Evolutionary conservation across 169 alveolate species (phyloP).

Genomic region (Pseudocohnilembus persalinus): DNA sequence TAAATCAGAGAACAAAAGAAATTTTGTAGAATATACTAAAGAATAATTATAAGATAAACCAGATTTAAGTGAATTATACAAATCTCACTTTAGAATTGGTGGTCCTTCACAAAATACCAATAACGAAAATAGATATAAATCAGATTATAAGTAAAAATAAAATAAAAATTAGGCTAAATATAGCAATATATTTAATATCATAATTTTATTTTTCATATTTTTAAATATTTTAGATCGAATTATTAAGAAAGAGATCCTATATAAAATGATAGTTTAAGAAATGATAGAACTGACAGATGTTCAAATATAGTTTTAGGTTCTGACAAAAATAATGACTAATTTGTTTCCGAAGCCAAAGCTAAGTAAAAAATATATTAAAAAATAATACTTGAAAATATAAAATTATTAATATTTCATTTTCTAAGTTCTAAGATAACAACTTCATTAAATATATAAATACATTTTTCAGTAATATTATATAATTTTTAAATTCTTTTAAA

Average conservation of each 20-base stretch:
- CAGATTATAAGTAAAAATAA: slow-evolving; percentile 16
- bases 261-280: slow-evolving; percentile 7
- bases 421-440: too few species aligned
- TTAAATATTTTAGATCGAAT: background rate
- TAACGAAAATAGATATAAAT: background rate
- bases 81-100: slow-evolving; percentile 15
- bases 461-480: background rate
- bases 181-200: background rate
- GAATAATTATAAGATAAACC: background rate
- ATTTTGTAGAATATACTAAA: slow-evolving; percentile 1
- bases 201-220: too few species aligned
- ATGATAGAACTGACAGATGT: slow-evolving; percentile 28
- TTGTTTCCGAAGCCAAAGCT: slow-evolving; percentile 11
- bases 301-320: slow-evolving; percentile 26
- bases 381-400: too few species aligned
- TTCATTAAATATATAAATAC: background rate
- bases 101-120: slow-evolving; percentile 2
- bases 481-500: slow-evolving; percentile 1
- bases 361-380: too few species aligned
- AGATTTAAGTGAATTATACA: slow-evolving; percentile 10
- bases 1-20: slow-evolving; percentile 4
- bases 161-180: too few species aligned
- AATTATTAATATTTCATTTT: too few species aligned
- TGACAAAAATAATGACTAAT: slow-evolving; percentile 18
- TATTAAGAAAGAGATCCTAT: background rate